Percentiles rank a stretch among this genome's conserved stretches.
These are phyloP conservation scores for Calonectria honghensis DNA, from an alignment of 2,329 filamentous ascomycete species.

Conservation along the genomic window DNA sequence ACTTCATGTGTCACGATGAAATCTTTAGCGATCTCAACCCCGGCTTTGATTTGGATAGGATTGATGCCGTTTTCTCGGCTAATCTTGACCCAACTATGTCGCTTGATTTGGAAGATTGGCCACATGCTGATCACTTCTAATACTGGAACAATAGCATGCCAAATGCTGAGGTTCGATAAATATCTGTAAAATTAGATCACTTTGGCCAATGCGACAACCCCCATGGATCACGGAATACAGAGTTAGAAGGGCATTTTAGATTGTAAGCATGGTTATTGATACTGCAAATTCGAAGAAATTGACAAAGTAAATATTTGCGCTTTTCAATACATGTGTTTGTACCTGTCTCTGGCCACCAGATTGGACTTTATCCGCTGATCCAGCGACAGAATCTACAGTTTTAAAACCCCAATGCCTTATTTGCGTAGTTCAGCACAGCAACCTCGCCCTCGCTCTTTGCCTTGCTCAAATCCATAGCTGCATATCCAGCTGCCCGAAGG, in stretches of 20 bases:
- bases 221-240: not conserved
- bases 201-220: not conserved
- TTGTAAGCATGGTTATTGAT: not conserved
- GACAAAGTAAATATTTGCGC: not conserved
- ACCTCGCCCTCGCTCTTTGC: slow-evolving; percentile 14
- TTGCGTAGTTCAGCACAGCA: not conserved
- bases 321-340: not conserved
- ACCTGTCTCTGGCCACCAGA: not conserved
- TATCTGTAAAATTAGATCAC: not conserved
- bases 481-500: slow-evolving; percentile 22
- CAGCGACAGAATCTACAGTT: not conserved
- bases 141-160: not conserved
- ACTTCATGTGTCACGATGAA: slow-evolving; percentile 1
- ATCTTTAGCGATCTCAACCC: slow-evolving; percentile 22
- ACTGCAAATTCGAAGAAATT: not conserved
- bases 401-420: slow-evolving; percentile 6
- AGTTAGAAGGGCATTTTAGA: not conserved
- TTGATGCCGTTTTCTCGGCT: slow-evolving; percentile 30
- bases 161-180: not conserved
- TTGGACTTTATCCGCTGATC: not conserved
- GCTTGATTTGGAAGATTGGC: slow-evolving; percentile 18
- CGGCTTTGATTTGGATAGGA: slow-evolving; percentile 21
- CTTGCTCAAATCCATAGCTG: slow-evolving; percentile 7
- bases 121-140: not conserved
- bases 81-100: slow-evolving; percentile 27